A percentile compares a stretch with the other conserved stretches of the same genome.
phyloP scores from a whole-genome alignment of 202 grass and related monocot genomes.

The Saccharum hybrid region DNA sequence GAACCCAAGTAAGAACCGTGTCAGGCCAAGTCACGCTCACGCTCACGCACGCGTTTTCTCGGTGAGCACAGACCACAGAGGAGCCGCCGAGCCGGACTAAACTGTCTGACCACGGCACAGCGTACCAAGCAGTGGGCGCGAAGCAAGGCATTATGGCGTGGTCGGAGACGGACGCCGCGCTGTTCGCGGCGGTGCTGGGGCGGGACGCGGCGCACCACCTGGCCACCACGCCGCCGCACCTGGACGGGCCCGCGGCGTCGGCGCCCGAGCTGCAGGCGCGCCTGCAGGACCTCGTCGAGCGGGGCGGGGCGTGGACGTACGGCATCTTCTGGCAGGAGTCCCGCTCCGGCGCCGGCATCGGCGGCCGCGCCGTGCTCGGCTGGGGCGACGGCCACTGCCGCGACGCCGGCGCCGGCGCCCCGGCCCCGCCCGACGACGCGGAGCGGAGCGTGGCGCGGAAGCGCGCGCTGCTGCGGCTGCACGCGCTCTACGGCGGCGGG shows the following conservation, averaged over 20 bases:
- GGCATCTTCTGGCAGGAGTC: conserved; percentile 89
- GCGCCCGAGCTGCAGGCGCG: conserved; percentile 52
- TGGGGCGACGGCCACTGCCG: conserved; percentile 93
- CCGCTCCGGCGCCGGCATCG: neutral
- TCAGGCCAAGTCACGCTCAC: neutral
- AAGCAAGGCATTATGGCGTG: conserved; percentile 35
- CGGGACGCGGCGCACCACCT: conserved; percentile 69
- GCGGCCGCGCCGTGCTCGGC: conserved; percentile 54
- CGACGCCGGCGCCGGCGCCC: conserved; percentile 31
- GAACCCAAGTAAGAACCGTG: no score
- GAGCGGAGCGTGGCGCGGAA: conserved; percentile 47
- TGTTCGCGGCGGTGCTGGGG: conserved; percentile 69
- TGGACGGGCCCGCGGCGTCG: conserved; percentile 42
- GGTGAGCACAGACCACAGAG: neutral
- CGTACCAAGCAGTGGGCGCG: neutral
- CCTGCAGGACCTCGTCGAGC: conserved; percentile 75
- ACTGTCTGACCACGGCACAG: neutral
- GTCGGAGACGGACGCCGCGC: conserved; percentile 69
- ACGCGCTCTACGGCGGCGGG: conserved; percentile 61
- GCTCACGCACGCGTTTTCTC: conserved; percentile 38
- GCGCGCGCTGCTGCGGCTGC: conserved; percentile 74
- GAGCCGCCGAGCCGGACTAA: no score
- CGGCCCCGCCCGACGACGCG: neutral
- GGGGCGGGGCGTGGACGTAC: conserved; percentile 56
- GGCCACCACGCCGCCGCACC: conserved; percentile 51